phyloP scores from a whole-genome alignment of 768 basidiomycete species.

The Boletus tylopilopsis region DNA sequence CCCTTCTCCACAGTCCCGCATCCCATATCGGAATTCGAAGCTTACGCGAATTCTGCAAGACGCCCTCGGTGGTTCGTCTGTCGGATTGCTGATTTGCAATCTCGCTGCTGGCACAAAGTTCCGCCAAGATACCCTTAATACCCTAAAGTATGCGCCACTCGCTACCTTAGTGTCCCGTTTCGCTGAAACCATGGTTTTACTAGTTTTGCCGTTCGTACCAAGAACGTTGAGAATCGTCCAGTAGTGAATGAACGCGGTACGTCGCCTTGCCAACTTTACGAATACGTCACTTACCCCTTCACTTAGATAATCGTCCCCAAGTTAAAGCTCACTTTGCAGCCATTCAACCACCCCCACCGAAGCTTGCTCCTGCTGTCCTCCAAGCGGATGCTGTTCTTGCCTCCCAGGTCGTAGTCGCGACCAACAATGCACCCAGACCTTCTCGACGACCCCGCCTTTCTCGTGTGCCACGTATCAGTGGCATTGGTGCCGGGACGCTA shows the following conservation, averaged over 20 bases:
- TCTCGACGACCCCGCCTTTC: slow-evolving; percentile 28
- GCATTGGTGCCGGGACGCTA: slow-evolving; percentile 24
- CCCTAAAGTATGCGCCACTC: slow-evolving; percentile 63
- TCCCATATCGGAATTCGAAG: slow-evolving; percentile 89
- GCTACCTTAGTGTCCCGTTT: not conserved
- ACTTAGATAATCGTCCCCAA: slow-evolving; percentile 52
- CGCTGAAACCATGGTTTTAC: slow-evolving; percentile 7
- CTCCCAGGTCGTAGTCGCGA: slow-evolving; percentile 4
- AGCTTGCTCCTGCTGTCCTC: slow-evolving; percentile 44
- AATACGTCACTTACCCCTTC: not conserved
- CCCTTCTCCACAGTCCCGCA: slow-evolving; percentile 48
- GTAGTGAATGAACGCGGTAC: slow-evolving; percentile 74
- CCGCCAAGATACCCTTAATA: slow-evolving; percentile 84
- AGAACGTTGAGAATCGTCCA: slow-evolving; percentile 82
- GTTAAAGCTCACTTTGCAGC: slow-evolving; percentile 68
- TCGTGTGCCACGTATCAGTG: slow-evolving; percentile 31
- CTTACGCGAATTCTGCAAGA: slow-evolving; percentile 88
- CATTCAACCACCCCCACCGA: slow-evolving; percentile 42
- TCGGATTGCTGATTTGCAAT: slow-evolving; percentile 83
- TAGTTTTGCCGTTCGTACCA: slow-evolving; percentile 79
- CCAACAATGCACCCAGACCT: slow-evolving; percentile 10
- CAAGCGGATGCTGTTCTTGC: slow-evolving; percentile 37
- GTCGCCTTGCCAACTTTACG: slow-evolving; percentile 11
- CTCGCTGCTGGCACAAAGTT: slow-evolving; percentile 81
- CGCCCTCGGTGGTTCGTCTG: slow-evolving; percentile 77